Percentiles rank a stretch among this genome's conserved stretches.
Evolutionary conservation across 345 rosid genomes (phyloP).

Genomic region (Lenwebbia sp.): DNA sequence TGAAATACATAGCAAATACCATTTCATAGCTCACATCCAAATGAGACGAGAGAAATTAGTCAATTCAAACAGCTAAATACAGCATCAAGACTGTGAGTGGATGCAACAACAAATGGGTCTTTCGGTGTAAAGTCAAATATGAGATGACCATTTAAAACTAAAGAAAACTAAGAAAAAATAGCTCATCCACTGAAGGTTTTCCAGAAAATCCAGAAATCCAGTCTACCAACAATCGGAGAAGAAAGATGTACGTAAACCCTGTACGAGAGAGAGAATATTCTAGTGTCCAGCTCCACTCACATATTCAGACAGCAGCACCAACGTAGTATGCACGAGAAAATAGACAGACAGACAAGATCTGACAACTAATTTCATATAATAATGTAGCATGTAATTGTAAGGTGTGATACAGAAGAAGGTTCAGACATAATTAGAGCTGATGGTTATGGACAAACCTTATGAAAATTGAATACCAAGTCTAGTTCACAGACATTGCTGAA

Average conservation of each 20-base stretch:
- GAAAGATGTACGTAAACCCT: background rate
- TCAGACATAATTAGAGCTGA: background rate
- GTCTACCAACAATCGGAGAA: background rate
- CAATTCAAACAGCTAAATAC: background rate
- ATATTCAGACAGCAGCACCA: background rate
- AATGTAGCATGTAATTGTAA: background rate
- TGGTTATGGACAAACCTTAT: slow-evolving; percentile 47
- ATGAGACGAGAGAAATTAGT: background rate
- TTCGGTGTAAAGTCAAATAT: background rate
- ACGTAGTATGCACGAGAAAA: background rate
- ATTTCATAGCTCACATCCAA: background rate
- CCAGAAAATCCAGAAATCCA: background rate
- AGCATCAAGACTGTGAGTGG: background rate
- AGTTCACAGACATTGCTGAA: slow-evolving; percentile 99
- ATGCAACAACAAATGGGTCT: background rate
- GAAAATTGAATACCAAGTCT: slow-evolving; percentile 91
- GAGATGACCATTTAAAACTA: background rate
- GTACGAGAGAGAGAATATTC: background rate
- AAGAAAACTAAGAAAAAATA: background rate
- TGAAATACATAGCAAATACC: background rate
- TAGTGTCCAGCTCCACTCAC: background rate
- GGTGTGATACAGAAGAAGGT: background rate
- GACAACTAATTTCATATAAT: background rate
- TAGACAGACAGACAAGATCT: background rate
- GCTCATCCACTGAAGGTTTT: background rate